Evolutionary conservation across 495 filamentous ascomycete species (phyloP).

Genomic region (Tuber microsphaerosporum): DNA sequence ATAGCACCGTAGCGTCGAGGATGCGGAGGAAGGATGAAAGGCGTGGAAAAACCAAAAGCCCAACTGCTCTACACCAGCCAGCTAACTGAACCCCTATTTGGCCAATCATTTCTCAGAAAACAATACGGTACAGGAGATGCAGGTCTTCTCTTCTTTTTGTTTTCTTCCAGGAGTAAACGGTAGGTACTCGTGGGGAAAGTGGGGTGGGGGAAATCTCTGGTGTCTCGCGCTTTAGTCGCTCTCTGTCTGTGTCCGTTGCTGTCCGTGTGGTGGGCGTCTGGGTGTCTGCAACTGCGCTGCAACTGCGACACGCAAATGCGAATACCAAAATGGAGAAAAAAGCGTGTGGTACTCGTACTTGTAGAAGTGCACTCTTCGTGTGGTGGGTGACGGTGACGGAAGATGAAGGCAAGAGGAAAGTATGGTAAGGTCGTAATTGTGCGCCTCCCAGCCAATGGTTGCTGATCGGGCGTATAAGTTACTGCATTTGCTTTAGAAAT

Average conservation of each 20-base stretch:
- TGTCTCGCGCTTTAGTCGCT: background rate
- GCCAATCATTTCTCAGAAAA: background rate
- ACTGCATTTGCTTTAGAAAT: background rate
- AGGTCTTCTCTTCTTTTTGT: background rate
- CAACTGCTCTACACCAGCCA: background rate
- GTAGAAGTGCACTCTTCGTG: background rate
- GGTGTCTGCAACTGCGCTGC: background rate
- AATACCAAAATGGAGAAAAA: background rate
- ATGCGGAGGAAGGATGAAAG: conserved; percentile 5
- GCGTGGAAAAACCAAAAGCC: conserved; percentile 27
- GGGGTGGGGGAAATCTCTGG: background rate
- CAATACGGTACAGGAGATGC: background rate
- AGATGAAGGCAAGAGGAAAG: conserved; percentile 8
- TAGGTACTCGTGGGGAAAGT: background rate
- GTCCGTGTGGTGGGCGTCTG: background rate
- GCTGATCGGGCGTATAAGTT: background rate
- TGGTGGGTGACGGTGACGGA: background rate
- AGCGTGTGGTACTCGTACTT: background rate
- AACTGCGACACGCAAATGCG: background rate
- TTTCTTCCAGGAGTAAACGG: background rate
- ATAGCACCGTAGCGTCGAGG: background rate
- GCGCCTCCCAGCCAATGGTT: background rate
- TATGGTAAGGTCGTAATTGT: background rate
- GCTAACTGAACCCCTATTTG: background rate
- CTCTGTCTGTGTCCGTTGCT: background rate